These are phyloP conservation scores for Mucor sp. DNA, from an alignment of 371 early-diverging fungal species.

Conservation along the genomic window DNA sequence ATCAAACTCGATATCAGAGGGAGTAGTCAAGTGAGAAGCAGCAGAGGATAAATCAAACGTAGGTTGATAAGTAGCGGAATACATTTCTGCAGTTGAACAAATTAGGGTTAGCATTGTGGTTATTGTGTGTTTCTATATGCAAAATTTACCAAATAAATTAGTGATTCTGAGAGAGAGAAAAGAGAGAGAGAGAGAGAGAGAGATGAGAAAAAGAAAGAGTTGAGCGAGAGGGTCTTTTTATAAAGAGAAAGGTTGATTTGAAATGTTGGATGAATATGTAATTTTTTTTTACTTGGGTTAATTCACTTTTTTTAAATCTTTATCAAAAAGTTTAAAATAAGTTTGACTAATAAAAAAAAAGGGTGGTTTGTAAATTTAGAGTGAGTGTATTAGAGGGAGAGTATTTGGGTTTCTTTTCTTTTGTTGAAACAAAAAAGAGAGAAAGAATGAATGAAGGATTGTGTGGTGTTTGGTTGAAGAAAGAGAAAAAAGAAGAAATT, in stretches of 20 bases:
- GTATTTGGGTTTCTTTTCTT: constrained; percentile 13
- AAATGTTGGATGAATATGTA: neutral
- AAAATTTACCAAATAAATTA: neutral
- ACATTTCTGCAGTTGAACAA: neutral
- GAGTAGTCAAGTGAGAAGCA: constrained; percentile 11
- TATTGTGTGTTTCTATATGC: neutral
- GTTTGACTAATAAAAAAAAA: constrained; percentile 13
- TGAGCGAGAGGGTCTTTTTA: neutral
- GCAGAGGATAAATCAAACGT: constrained; percentile 20
- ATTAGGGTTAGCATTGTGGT: neutral
- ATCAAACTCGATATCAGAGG: constrained; percentile 18
- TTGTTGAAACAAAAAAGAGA: constrained; percentile 4
- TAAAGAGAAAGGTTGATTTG: constrained; percentile 6
- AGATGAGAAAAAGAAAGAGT: neutral
- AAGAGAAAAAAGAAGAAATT: neutral
- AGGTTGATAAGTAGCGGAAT: constrained; percentile 15
- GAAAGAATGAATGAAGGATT: constrained; percentile 2
- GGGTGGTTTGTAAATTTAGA: constrained; percentile 6
- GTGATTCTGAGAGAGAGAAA: neutral
- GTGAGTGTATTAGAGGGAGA: constrained; percentile 20
- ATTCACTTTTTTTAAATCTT: constrained; percentile 17
- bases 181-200: neutral
- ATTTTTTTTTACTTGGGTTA: neutral
- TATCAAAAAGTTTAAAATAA: constrained; percentile 27
- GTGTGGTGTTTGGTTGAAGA: neutral